Conservation (phyloP, 257 asterid species). For the Cinchona pubescens region DNA sequence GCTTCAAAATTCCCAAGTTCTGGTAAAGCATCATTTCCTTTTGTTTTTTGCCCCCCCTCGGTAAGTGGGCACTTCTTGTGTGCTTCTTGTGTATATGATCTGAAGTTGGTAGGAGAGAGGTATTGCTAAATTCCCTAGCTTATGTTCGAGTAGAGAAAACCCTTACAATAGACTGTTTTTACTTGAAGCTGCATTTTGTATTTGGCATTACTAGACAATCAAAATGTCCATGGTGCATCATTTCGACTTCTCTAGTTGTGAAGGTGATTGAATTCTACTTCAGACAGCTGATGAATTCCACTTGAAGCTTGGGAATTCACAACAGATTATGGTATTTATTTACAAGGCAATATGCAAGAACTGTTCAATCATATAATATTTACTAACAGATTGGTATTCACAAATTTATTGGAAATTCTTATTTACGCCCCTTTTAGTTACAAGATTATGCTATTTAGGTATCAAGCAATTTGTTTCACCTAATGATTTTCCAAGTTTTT, state of each 20-base stretch:
- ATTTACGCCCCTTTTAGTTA: not conserved
- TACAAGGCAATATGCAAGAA: not conserved
- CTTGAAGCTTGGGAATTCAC: not conserved
- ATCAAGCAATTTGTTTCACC: not conserved
- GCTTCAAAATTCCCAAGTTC: constrained; percentile 37
- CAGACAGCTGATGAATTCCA: not conserved
- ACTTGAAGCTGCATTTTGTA: not conserved
- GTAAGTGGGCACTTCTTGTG: not conserved
- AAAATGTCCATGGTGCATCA: not conserved
- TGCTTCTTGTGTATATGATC: constrained; percentile 14
- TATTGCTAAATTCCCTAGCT: not conserved
- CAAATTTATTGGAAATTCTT: not conserved
- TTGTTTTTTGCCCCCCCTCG: not conserved
- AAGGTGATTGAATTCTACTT: not conserved
- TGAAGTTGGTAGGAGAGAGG: constrained; percentile 1
- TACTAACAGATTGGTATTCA: not conserved
- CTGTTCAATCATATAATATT: not conserved
- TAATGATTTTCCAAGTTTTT: not conserved
- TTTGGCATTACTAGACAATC: not conserved
- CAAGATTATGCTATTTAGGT: not conserved
- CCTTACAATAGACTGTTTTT: not conserved
- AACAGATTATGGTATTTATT: not conserved
- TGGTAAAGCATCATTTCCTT: constrained; percentile 18
- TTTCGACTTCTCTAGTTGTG: not conserved
- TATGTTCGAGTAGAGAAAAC: not conserved